Percentiles rank a stretch among this genome's conserved stretches.
Evolutionary conservation across 495 filamentous ascomycete genomes (phyloP).

Genomic region (Talaromyces adpressus): DNA sequence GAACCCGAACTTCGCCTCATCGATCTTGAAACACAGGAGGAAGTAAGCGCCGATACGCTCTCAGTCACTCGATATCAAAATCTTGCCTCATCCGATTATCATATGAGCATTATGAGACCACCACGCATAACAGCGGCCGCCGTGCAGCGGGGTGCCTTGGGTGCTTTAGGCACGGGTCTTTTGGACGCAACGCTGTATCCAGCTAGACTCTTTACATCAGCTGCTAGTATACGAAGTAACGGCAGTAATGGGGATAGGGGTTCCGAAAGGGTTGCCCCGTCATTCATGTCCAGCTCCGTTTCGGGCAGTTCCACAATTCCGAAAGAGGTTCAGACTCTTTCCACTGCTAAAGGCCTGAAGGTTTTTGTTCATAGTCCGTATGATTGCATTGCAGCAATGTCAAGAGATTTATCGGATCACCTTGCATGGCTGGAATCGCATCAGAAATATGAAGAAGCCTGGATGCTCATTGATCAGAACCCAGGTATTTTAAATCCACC

Average conservation of each 20-base stretch:
- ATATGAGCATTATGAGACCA: conserved; percentile 74
- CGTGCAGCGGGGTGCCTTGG: conserved; percentile 60
- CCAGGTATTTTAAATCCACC: conserved; percentile 45
- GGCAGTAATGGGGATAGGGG: conserved; percentile 53
- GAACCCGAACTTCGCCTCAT: conserved; percentile 88
- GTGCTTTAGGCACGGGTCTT: conserved; percentile 52
- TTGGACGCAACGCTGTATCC: conserved; percentile 84
- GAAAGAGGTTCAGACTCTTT: conserved; percentile 37
- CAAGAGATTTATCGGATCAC: conserved; percentile 77
- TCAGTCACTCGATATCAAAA: conserved; percentile 78
- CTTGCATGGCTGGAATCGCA: conserved; percentile 76
- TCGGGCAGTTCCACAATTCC: conserved; percentile 23
- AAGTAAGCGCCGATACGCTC: conserved; percentile 74
- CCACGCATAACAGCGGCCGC: conserved; percentile 53
- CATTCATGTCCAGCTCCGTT: conserved; percentile 30
- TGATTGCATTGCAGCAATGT: conserved; percentile 82
- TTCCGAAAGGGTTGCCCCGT: conserved; percentile 36
- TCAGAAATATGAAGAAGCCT: conserved; percentile 73
- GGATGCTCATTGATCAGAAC: conserved; percentile 79
- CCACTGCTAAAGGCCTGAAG: conserved; percentile 66
- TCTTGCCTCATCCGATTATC: conserved; percentile 86
- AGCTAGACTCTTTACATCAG: conserved; percentile 75
- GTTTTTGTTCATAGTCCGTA: conserved; percentile 96
- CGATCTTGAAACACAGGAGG: conserved; percentile 71
- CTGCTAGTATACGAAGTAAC: conserved; percentile 71